A percentile compares a stretch with the other conserved stretches of the same genome.
Evolutionary conservation across 2,329 filamentous ascomycete species (phyloP).

Genomic region (Pyrenophora graminea): DNA sequence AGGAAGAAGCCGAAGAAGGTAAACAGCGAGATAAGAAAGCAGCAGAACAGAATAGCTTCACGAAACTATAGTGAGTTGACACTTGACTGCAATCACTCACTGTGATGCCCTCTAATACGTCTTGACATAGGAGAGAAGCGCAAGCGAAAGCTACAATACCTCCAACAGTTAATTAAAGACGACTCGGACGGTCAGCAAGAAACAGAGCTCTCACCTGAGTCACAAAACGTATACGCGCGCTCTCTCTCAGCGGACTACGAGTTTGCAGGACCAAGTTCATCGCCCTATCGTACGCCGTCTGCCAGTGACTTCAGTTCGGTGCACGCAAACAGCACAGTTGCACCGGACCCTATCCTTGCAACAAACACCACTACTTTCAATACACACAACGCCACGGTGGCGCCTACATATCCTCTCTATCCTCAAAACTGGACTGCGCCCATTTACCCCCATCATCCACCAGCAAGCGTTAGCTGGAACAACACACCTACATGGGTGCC

Average conservation of each 20-base stretch:
- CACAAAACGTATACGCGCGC: slow-evolving; percentile 19
- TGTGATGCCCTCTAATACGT: slow-evolving; percentile 11
- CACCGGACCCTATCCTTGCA: slow-evolving; percentile 13
- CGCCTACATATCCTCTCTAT: slow-evolving; percentile 20
- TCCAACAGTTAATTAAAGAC: slow-evolving; percentile 41
- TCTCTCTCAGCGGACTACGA: slow-evolving; percentile 27
- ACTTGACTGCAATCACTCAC: background rate
- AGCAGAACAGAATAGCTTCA: slow-evolving; percentile 46
- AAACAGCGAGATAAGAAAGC: slow-evolving; percentile 45
- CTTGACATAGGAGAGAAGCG: slow-evolving; percentile 40
- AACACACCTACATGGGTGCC: slow-evolving; percentile 24
- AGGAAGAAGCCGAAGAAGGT: slow-evolving; percentile 38
- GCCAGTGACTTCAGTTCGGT: slow-evolving; percentile 12
- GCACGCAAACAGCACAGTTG: slow-evolving; percentile 13
- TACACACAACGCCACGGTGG: slow-evolving; percentile 10
- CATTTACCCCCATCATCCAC: slow-evolving; percentile 21
- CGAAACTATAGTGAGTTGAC: slow-evolving; percentile 41
- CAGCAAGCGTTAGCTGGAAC: slow-evolving; percentile 25
- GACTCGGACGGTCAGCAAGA: slow-evolving; percentile 21
- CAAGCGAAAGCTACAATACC: slow-evolving; percentile 44
- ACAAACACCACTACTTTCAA: slow-evolving; percentile 18
- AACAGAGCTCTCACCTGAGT: slow-evolving; percentile 17
- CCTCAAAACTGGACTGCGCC: slow-evolving; percentile 21
- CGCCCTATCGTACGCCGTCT: slow-evolving; percentile 16
- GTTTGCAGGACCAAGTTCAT: slow-evolving; percentile 4